A percentile compares a stretch with the other conserved stretches of the same genome.
Conservation (phyloP, 176 grass and related monocot species). For the Cocos nucifera region DNA sequence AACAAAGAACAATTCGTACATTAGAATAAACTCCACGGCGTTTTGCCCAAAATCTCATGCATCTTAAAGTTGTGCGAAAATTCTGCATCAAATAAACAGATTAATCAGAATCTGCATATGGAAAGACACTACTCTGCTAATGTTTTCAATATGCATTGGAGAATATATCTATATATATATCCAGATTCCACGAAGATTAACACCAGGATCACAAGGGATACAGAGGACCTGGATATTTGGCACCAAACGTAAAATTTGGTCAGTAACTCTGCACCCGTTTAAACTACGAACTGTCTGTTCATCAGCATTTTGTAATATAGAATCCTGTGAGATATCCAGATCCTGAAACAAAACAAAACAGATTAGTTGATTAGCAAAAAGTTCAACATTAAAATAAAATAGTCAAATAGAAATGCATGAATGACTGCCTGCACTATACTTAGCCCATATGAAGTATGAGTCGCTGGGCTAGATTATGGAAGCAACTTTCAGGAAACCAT, state of each 20-base stretch:
- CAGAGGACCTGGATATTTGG: conserved; percentile 54
- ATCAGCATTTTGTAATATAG: conserved; percentile 77
- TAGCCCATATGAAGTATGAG: no score
- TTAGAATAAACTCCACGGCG: conserved; percentile 83
- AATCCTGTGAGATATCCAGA: conserved; percentile 83
- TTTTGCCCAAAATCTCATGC: conserved; percentile 90
- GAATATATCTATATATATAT: no score
- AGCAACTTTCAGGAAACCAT: no score
- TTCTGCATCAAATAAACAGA: conserved; percentile 37
- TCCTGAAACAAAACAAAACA: conserved; percentile 40
- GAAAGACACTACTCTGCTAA: no score
- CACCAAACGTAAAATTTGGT: conserved; percentile 80
- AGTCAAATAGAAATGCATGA: no score
- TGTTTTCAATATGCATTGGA: no score
- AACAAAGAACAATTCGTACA: conserved; percentile 36
- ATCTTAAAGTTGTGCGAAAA: conserved; percentile 81
- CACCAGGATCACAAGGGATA: no score
- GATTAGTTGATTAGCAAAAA: neutral
- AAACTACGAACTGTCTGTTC: conserved; percentile 87
- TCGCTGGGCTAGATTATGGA: no score
- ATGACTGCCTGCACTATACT: no score
- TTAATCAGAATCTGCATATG: no score
- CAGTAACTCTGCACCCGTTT: conserved; percentile 88
- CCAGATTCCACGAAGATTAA: no score
- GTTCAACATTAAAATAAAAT: neutral